These are phyloP conservation scores for Lachnellula willkommii DNA, from an alignment of 2,329 filamentous ascomycete genomes.

Conservation along the genomic window DNA sequence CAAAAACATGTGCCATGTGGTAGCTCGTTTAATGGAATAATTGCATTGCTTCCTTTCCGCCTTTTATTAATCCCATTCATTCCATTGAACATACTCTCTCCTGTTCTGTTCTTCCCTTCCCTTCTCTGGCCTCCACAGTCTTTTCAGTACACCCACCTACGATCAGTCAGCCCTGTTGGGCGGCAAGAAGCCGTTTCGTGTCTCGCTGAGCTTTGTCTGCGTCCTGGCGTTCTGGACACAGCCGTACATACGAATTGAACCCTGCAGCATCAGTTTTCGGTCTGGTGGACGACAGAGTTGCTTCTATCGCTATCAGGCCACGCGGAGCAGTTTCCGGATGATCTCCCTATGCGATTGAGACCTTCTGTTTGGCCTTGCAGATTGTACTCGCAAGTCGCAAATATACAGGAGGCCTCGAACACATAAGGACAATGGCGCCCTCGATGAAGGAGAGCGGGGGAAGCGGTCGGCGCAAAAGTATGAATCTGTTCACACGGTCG, in stretches of 20 bases:
- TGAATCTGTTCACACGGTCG: conserved; percentile 26
- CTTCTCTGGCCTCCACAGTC: too few species aligned
- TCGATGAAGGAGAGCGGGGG: conserved; percentile 14
- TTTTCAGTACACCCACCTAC: too few species aligned
- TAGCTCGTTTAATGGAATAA: neutral
- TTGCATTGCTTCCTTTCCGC: neutral
- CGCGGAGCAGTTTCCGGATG: neutral
- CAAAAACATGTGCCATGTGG: neutral
- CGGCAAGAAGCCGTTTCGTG: too few species aligned
- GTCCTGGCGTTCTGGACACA: neutral
- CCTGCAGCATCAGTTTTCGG: neutral
- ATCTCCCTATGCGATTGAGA: neutral
- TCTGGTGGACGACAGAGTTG: neutral
- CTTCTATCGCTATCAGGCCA: neutral
- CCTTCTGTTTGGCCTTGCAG: conserved; percentile 6
- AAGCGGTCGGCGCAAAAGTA: conserved; percentile 26
- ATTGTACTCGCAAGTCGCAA: conserved; percentile 9
- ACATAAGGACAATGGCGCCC: conserved; percentile 24
- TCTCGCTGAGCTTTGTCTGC: neutral
- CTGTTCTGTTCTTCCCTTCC: neutral
- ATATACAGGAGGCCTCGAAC: conserved; percentile 8
- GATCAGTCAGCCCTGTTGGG: too few species aligned
- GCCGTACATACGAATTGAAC: neutral
- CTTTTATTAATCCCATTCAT: neutral
- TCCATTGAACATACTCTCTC: neutral